Conservation (phyloP, 1,284 basidiomycete genomes). For the Cutaneotrichosporon sp. region DNA sequence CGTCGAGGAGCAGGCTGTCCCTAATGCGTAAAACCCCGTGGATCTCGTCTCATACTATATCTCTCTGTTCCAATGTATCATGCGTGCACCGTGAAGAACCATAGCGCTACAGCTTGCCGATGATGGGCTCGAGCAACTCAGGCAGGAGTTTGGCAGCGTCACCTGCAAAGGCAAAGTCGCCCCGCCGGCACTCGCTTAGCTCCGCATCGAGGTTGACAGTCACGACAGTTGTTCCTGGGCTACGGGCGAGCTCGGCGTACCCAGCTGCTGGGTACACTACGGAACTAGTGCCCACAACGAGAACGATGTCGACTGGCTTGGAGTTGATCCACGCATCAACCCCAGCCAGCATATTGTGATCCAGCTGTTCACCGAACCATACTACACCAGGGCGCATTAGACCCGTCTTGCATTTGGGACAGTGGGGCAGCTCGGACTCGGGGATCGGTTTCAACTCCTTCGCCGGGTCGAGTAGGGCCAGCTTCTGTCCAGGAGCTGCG, state of each 20-base stretch:
- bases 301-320: conserved; percentile 17
- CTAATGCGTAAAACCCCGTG: not conserved
- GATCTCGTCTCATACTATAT: too few relatives aligned
- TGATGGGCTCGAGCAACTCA: conserved; percentile 14
- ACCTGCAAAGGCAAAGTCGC: conserved; percentile 19
- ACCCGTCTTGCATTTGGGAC: conserved; percentile 10
- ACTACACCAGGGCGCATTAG: conserved; percentile 22
- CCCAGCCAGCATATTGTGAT: conserved; percentile 12
- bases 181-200: not conserved
- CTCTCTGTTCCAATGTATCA: not conserved
- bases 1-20: not conserved
- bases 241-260: conserved; percentile 21
- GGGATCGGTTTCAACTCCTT: conserved; percentile 6
- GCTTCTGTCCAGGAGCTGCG: not conserved
- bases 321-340: conserved; percentile 20
- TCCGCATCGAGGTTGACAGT: conserved; percentile 22
- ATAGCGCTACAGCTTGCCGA: conserved; percentile 11
- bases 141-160: conserved; percentile 21
- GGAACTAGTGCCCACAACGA: conserved; percentile 20
- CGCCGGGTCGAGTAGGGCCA: conserved; percentile 14
- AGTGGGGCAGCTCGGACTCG: conserved; percentile 8
- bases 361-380: conserved; percentile 25
- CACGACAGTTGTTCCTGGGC: conserved; percentile 7
- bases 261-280: conserved; percentile 21
- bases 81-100: too few relatives aligned